Evolutionary conservation across 768 basidiomycete genomes (phyloP).

Genomic region (Mycena vulgaris): DNA sequence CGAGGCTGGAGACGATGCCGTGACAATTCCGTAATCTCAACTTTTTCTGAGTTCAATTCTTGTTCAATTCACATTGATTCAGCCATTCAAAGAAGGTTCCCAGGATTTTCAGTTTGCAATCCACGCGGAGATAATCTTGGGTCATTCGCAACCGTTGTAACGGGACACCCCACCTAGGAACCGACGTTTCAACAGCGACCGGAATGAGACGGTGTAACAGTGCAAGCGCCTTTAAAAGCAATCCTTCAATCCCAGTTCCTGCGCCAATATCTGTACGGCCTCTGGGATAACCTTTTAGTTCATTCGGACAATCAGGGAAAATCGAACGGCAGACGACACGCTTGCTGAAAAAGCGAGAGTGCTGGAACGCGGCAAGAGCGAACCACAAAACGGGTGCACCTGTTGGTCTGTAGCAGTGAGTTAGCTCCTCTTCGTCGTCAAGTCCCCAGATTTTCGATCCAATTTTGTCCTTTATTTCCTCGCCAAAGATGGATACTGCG

Average conservation of each 20-base stretch:
- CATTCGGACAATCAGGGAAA: neutral
- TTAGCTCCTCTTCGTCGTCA: constrained; percentile 50
- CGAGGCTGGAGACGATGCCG: too few relatives aligned
- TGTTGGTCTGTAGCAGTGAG: constrained; percentile 35
- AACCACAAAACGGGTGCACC: constrained; percentile 35
- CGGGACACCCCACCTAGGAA: too few relatives aligned
- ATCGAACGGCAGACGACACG: constrained; percentile 14
- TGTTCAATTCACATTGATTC: too few relatives aligned
- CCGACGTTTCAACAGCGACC: too few relatives aligned
- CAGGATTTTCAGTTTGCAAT: too few relatives aligned
- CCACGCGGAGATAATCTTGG: too few relatives aligned
- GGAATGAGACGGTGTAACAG: too few relatives aligned
- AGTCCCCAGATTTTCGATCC: constrained; percentile 48
- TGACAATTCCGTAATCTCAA: too few relatives aligned
- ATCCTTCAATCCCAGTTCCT: constrained; percentile 24
- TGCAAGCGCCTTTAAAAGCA: too few relatives aligned
- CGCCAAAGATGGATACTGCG: constrained; percentile 14
- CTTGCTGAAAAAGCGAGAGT: constrained; percentile 30
- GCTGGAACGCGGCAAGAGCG: constrained; percentile 26
- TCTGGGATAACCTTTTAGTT: neutral
- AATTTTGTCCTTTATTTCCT: constrained; percentile 20
- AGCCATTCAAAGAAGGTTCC: too few relatives aligned
- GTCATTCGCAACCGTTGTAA: too few relatives aligned
- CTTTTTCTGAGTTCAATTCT: too few relatives aligned
- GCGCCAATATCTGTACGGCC: constrained; percentile 22